Conservation (phyloP, 805 yeast species). For the Teunomyces gatunensis region DNA sequence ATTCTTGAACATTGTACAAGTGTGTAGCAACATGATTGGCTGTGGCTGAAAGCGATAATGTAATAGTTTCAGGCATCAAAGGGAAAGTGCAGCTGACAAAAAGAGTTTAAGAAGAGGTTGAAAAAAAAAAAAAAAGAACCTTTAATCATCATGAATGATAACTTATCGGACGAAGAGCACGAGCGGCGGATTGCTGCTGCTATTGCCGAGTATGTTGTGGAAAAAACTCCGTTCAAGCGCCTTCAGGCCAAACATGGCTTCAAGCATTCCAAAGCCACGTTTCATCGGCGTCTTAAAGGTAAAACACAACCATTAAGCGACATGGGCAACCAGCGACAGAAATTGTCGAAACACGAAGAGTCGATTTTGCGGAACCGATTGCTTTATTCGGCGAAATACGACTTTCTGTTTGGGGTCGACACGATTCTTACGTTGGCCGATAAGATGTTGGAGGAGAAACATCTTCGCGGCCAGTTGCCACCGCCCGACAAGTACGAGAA, state of each 20-base stretch:
- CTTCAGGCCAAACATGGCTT: not conserved
- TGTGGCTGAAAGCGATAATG: conserved; percentile 65
- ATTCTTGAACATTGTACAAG: conserved; percentile 77
- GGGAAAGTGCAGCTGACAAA: too few relatives aligned
- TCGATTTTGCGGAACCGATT: not conserved
- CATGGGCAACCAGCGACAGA: not conserved
- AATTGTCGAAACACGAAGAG: not conserved
- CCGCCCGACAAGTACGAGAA: conserved; percentile 1
- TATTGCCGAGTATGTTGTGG: not conserved
- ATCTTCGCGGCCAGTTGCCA: not conserved
- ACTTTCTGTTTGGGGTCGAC: not conserved
- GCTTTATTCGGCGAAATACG: not conserved
- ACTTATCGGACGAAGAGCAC: not conserved
- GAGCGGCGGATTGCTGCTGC: not conserved
- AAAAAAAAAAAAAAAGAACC: not conserved
- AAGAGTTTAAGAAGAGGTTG: not conserved
- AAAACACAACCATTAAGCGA: not conserved
- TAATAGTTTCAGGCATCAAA: conserved; percentile 61
- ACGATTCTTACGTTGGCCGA: conserved; percentile 2
- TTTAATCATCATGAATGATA: not conserved
- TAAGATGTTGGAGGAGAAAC: conserved; percentile 2
- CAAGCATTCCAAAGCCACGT: conserved; percentile 1
- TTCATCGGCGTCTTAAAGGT: conserved; percentile 1
- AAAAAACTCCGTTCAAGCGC: not conserved
- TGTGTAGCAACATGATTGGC: conserved; percentile 79